Percentiles rank a stretch among this genome's conserved stretches.
phyloP scores from a whole-genome alignment of 2,329 filamentous ascomycete species.

The Phialophora tarda region DNA sequence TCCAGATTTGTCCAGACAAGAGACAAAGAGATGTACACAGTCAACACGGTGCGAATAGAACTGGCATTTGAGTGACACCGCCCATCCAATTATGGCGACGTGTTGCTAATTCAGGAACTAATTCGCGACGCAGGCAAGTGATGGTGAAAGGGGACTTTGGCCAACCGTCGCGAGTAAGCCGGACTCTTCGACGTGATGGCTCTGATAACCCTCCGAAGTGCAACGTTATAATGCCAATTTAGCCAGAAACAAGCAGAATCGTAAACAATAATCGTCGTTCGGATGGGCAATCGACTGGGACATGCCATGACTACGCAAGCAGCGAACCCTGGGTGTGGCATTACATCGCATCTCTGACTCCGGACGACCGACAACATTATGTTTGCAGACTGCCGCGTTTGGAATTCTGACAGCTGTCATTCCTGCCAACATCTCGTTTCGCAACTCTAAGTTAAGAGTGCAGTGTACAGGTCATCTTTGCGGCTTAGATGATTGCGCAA shows the following conservation, averaged over 20 bases:
- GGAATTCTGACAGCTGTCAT: neutral
- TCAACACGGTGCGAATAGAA: neutral
- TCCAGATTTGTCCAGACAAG: slow-evolving; percentile 19
- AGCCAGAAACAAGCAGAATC: slow-evolving; percentile 10
- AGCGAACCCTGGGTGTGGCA: neutral
- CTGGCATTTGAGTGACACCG: neutral
- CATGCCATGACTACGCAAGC: slow-evolving; percentile 16
- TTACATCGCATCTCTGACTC: neutral
- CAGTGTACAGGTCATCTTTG: slow-evolving; percentile 9
- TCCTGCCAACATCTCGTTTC: neutral
- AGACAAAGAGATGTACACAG: neutral
- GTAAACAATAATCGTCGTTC: neutral
- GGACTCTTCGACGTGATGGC: neutral
- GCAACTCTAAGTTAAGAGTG: neutral
- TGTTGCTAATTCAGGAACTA: slow-evolving; percentile 14
- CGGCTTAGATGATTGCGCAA: slow-evolving; percentile 11
- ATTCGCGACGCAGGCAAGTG: slow-evolving; percentile 16
- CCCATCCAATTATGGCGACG: slow-evolving; percentile 13
- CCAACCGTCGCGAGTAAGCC: slow-evolving; percentile 1
- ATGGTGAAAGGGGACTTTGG: slow-evolving; percentile 5
- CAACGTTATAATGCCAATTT: neutral
- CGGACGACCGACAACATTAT: neutral
- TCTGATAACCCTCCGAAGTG: neutral
- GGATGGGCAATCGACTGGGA: neutral
- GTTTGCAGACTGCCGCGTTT: slow-evolving; percentile 8